Evolutionary conservation across 1,139 yeast genomes (phyloP).

Genomic region (Scheffersomyces illinoinensis): DNA sequence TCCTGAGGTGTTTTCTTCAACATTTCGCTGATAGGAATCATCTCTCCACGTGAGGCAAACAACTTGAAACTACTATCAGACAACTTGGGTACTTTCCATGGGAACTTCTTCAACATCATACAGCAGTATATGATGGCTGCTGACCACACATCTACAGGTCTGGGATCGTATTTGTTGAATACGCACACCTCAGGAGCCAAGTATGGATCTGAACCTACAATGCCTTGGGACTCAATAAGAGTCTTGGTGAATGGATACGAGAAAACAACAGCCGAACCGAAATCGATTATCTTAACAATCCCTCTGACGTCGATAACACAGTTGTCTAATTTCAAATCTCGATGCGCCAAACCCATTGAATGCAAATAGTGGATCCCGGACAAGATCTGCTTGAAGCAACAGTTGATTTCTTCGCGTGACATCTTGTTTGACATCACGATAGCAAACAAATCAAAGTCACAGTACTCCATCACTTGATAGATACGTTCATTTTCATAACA

Average conservation of each 20-base stretch:
- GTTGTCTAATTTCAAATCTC: conserved; percentile 90
- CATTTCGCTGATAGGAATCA: conserved; percentile 39
- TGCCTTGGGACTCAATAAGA: conserved; percentile 80
- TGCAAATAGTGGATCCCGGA: conserved; percentile 84
- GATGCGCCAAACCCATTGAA: conserved; percentile 84
- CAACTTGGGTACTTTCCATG: conserved; percentile 95
- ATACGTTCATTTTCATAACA: conserved; percentile 87
- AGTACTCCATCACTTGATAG: conserved; percentile 92
- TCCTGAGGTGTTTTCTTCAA: conserved; percentile 42
- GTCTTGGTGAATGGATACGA: conserved; percentile 86
- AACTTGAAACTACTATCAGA: conserved; percentile 80
- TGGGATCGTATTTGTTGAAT: conserved; percentile 78
- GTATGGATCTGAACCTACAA: conserved; percentile 93
- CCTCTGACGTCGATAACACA: conserved; percentile 88
- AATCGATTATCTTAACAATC: conserved; percentile 86
- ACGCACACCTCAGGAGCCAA: conserved; percentile 94
- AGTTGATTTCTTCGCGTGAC: conserved; percentile 81
- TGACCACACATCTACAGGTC: conserved; percentile 96
- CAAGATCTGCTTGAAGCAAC: conserved; percentile 86
- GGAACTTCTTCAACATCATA: conserved; percentile 91
- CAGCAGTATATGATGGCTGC: conserved; percentile 91
- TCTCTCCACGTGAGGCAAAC: conserved; percentile 54
- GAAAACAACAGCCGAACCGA: conserved; percentile 93
- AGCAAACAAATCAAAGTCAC: conserved; percentile 90
- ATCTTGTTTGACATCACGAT: conserved; percentile 94